A percentile compares a stretch with the other conserved stretches of the same genome.
phyloP scores from a whole-genome alignment of 768 basidiomycete genomes.

The Roridomyces roridus region DNA sequence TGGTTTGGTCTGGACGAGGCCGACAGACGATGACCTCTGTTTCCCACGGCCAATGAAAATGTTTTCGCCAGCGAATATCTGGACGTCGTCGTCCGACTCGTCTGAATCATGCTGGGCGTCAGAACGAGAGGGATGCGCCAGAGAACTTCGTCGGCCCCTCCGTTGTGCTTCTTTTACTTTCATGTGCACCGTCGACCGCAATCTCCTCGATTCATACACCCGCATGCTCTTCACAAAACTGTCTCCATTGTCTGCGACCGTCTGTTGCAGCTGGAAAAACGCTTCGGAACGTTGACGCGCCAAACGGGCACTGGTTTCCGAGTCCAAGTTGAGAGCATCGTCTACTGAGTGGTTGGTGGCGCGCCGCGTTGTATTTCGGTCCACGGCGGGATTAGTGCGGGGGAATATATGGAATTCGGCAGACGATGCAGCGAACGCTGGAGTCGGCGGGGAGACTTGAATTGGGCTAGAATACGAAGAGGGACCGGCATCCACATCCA shows the following conservation, averaged over 20 bases:
- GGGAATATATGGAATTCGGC: conserved; percentile 56
- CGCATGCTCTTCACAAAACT: conserved; percentile 76
- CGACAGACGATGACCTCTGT: conserved; percentile 49
- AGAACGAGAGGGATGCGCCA: conserved; percentile 28
- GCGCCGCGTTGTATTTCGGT: conserved; percentile 27
- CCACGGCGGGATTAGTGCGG: conserved; percentile 21
- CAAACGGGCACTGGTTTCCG: conserved; percentile 28
- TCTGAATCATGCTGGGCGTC: conserved; percentile 30
- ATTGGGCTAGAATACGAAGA: conserved; percentile 35
- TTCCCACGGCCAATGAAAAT: conserved; percentile 37
- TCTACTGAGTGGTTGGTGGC: conserved; percentile 30
- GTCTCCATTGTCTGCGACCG: conserved; percentile 68
- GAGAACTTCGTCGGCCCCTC: conserved; percentile 48
- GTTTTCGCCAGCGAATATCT: conserved; percentile 56
- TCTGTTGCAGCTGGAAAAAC: conserved; percentile 68
- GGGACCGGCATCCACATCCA: conserved; percentile 27
- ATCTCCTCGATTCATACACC: conserved; percentile 65
- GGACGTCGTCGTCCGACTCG: conserved; percentile 62
- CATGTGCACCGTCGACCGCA: conserved; percentile 42
- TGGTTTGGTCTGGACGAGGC: conserved; percentile 47
- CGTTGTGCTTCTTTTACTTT: conserved; percentile 46
- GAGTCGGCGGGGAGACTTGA: conserved; percentile 28
- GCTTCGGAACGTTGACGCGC: conserved; percentile 63
- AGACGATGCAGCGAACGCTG: conserved; percentile 52
- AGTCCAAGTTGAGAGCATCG: conserved; percentile 22